Evolutionary conservation across 176 grass and related monocot species (phyloP).

Genomic region (Melocanna baccifera): DNA sequence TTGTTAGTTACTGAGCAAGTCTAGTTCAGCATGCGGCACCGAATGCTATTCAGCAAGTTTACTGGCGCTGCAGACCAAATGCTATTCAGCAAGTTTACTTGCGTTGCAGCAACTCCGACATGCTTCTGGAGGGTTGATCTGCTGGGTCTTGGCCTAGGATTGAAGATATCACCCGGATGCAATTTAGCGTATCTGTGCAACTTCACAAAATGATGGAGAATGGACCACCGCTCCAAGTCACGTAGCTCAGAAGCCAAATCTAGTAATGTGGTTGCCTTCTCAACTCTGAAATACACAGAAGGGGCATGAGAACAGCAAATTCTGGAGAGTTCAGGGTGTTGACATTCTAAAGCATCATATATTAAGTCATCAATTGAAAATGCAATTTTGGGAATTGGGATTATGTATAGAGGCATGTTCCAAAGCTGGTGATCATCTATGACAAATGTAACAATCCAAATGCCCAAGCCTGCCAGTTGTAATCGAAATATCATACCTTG

Average conservation of each 20-base stretch:
- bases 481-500: slow-evolving; percentile 28
- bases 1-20: slow-evolving; percentile 12
- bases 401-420: neutral
- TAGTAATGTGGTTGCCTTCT: slow-evolving; percentile 21
- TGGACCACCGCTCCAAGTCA: slow-evolving; percentile 30
- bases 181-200: neutral
- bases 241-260: neutral
- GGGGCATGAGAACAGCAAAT: neutral
- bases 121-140: slow-evolving; percentile 24
- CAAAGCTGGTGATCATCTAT: neutral
- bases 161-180: neutral
- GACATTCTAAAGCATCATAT: neutral
- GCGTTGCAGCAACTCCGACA: neutral
- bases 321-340: neutral
- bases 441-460: neutral
- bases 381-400: neutral
- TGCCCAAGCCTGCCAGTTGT: neutral
- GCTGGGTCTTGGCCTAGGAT: neutral
- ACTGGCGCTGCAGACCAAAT: slow-evolving; percentile 19
- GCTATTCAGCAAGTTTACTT: slow-evolving; percentile 12
- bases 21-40: slow-evolving; percentile 41
- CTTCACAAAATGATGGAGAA: slow-evolving; percentile 32
- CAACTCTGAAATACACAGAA: slow-evolving; percentile 25
- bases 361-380: neutral
- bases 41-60: slow-evolving; percentile 14